phyloP scores from a whole-genome alignment of 1,284 basidiomycete species.

The Irpex sp. region DNA sequence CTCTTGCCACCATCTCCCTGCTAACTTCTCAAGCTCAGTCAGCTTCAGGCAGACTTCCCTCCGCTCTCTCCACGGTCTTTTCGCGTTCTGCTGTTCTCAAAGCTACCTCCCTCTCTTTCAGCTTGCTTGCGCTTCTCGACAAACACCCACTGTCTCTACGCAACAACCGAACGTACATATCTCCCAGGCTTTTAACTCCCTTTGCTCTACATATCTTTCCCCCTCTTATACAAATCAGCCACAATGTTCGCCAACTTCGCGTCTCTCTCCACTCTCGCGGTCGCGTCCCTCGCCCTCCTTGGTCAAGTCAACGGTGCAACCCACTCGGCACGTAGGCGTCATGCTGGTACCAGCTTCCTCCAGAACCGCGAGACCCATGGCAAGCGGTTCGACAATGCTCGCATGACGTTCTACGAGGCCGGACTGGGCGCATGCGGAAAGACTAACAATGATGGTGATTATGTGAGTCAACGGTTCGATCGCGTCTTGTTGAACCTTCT shows the following conservation, averaged over 20 bases:
- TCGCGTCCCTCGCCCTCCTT: constrained; percentile 8
- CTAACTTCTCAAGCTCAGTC: background rate
- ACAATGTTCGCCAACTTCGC: constrained; percentile 12
- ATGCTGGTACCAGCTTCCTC: constrained; percentile 8
- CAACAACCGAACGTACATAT: background rate
- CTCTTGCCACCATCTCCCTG: constrained; percentile 60
- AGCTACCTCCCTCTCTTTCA: background rate
- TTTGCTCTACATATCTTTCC: background rate
- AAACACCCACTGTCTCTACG: constrained; percentile 1
- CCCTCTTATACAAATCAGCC: background rate
- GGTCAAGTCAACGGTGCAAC: constrained; percentile 1
- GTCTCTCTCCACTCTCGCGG: constrained; percentile 10
- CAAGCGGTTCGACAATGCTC: constrained; percentile 27
- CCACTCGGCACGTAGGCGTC: constrained; percentile 10
- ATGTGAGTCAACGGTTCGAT: constrained; percentile 24
- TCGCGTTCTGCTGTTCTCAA: background rate
- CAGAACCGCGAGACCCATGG: background rate
- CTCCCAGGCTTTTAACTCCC: background rate
- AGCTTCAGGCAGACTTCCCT: background rate
- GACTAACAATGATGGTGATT: constrained; percentile 29
- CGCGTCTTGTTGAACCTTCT: background rate
- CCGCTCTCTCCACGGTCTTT: constrained; percentile 2
- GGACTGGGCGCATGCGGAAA: constrained; percentile 37
- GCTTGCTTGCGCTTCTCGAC: background rate
- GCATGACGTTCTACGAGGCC: constrained; percentile 32